phyloP scores from a whole-genome alignment of 2,329 filamentous ascomycete species.

The Sodiomyces alkalinus region DNA sequence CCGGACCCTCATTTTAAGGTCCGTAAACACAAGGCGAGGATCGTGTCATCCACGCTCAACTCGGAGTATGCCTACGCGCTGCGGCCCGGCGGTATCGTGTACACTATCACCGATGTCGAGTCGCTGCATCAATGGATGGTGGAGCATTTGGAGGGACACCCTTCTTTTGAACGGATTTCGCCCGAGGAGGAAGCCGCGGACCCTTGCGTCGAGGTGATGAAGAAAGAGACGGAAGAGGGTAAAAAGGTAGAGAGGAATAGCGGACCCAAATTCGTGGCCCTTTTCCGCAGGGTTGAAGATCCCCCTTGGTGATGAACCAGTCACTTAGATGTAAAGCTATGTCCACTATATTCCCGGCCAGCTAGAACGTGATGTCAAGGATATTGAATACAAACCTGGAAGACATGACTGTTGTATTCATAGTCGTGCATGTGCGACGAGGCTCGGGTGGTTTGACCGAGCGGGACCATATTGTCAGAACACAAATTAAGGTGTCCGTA shows the following conservation, averaged over 20 bases:
- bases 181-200: constrained; percentile 54
- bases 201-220: constrained; percentile 60
- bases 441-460: too few relatives aligned
- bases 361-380: too few relatives aligned
- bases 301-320: constrained; percentile 55
- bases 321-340: too few relatives aligned
- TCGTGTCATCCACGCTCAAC: constrained; percentile 76
- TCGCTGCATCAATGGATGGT: constrained; percentile 92
- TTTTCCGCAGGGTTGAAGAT: constrained; percentile 69
- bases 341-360: too few relatives aligned
- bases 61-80: constrained; percentile 89
- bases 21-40: constrained; percentile 91
- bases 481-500: too few relatives aligned
- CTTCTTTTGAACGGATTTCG: constrained; percentile 61
- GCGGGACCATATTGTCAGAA: too few relatives aligned
- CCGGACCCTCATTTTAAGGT: constrained; percentile 97
- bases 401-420: too few relatives aligned
- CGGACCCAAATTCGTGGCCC: constrained; percentile 79
- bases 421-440: too few relatives aligned
- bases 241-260: constrained; percentile 91
- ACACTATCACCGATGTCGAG: constrained; percentile 95
- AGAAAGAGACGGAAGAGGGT: constrained; percentile 80
- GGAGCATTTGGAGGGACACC: constrained; percentile 63
- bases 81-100: constrained; percentile 69
- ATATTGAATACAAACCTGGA: too few relatives aligned